Percentiles rank a stretch among this genome's conserved stretches.
phyloP scores from a whole-genome alignment of 192 early-diverging fungal genomes.

The Ambispora gerdemannii region DNA sequence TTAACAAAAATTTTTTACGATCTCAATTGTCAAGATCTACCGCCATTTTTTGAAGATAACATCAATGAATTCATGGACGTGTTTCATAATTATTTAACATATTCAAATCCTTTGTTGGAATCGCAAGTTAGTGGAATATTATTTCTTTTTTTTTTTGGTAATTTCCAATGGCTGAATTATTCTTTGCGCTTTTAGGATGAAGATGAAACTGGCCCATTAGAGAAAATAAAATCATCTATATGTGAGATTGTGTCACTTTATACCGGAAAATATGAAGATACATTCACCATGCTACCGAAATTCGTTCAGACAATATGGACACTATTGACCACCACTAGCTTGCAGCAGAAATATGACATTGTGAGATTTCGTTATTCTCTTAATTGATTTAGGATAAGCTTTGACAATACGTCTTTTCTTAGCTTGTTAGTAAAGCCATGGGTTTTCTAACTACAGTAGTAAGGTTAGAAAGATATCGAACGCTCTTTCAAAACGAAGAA shows the following conservation, averaged over 20 bases:
- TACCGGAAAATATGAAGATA: constrained; percentile 87
- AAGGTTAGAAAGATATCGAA: constrained; percentile 63
- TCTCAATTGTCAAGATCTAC: constrained; percentile 94
- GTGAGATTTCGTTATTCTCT: constrained; percentile 40
- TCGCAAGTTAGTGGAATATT: constrained; percentile 45
- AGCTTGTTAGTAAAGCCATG: constrained; percentile 89
- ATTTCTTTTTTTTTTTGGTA: constrained; percentile 7
- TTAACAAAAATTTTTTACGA: constrained; percentile 90
- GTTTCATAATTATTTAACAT: constrained; percentile 86
- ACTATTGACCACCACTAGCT: constrained; percentile 72
- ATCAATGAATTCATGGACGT: constrained; percentile 75
- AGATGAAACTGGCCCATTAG: constrained; percentile 77
- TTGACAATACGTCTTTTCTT: constrained; percentile 18
- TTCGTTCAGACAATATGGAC: constrained; percentile 90
- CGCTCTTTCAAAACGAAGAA: constrained; percentile 70
- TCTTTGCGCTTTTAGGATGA: constrained; percentile 55
- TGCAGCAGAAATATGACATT: constrained; percentile 75
- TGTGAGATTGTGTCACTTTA: constrained; percentile 92
- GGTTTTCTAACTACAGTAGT: constrained; percentile 87
- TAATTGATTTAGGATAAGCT: not conserved
- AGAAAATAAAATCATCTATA: constrained; percentile 90
- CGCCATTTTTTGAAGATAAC: constrained; percentile 96
- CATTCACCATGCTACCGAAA: constrained; percentile 70
- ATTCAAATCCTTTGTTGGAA: constrained; percentile 69
- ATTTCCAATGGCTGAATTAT: not conserved